A percentile compares a stretch with the other conserved stretches of the same genome.
Evolutionary conservation across 805 yeast genomes (phyloP).

Genomic region (Cyberlindnera subsufficiens): DNA sequence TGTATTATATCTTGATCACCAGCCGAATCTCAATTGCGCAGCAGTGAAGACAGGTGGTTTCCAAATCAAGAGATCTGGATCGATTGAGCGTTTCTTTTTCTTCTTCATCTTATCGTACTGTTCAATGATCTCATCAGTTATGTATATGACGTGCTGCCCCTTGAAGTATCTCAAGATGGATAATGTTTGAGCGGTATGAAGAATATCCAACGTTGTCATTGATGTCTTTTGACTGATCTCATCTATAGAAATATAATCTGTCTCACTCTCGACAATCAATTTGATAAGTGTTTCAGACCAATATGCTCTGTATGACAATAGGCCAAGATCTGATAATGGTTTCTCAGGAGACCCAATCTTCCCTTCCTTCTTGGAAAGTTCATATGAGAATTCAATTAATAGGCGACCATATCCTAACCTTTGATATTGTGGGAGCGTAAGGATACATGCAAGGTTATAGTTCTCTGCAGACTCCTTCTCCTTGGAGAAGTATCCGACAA

Average conservation of each 20-base stretch:
- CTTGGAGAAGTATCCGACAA: conserved; percentile 94
- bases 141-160: conserved; percentile 86
- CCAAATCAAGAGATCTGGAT: conserved; percentile 74
- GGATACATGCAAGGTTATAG: conserved; percentile 94
- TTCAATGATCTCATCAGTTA: conserved; percentile 77
- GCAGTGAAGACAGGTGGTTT: conserved; percentile 93
- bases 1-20: conserved; percentile 40
- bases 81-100: conserved; percentile 71
- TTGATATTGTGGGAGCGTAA: conserved; percentile 94
- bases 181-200: conserved; percentile 88
- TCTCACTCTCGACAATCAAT: conserved; percentile 54
- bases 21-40: conserved; percentile 91
- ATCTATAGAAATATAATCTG: conserved; percentile 66
- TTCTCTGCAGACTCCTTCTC: conserved; percentile 95
- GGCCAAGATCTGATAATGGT: conserved; percentile 91
- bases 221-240: conserved; percentile 82
- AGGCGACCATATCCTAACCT: conserved; percentile 91
- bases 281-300: conserved; percentile 91
- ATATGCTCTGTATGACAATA: conserved; percentile 87
- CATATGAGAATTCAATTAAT: conserved; percentile 89
- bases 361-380: conserved; percentile 78
- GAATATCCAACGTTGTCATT: conserved; percentile 93
- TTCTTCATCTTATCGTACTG: conserved; percentile 63
- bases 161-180: conserved; percentile 88
- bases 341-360: conserved; percentile 97